Evolutionary conservation across 2,329 filamentous ascomycete species (phyloP).

Genomic region (Periconia sp.): DNA sequence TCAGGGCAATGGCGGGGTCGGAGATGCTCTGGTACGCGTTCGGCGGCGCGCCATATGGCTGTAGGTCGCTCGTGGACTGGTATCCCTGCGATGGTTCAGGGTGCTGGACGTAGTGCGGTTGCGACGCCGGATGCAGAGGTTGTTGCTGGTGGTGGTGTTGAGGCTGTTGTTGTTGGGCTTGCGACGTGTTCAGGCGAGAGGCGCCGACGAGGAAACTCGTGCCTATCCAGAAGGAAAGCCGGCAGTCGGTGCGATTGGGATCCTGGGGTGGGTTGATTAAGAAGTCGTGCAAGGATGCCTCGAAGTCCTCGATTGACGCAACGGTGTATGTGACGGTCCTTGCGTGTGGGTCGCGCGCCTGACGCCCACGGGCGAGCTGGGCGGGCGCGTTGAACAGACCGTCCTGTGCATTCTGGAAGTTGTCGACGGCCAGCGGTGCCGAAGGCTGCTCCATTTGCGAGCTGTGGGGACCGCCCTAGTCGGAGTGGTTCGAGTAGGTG

Average conservation of each 20-base stretch:
- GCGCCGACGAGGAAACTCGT: slow-evolving; percentile 40
- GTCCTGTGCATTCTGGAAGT: slow-evolving; percentile 21
- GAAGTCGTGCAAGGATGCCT: slow-evolving; percentile 43
- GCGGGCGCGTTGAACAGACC: slow-evolving; percentile 34
- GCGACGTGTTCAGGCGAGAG: slow-evolving; percentile 1
- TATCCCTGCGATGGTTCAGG: slow-evolving; percentile 33
- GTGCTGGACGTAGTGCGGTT: slow-evolving; percentile 12
- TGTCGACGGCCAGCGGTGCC: slow-evolving; percentile 18
- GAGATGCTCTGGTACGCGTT: slow-evolving; percentile 30
- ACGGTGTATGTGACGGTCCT: slow-evolving; percentile 39
- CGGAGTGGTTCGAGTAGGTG: not conserved
- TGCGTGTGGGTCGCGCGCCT: slow-evolving; percentile 44
- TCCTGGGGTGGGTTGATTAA: slow-evolving; percentile 38
- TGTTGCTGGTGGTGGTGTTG: slow-evolving; percentile 13
- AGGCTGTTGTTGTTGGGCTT: slow-evolving; percentile 11
- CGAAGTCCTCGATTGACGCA: slow-evolving; percentile 43
- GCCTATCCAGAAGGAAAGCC: slow-evolving; percentile 47
- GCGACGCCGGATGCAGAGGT: not conserved
- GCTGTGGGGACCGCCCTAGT: not conserved
- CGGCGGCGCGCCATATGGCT: slow-evolving; percentile 25
- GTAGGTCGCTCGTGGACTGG: slow-evolving; percentile 30
- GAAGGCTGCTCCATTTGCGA: slow-evolving; percentile 1
- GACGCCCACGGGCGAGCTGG: slow-evolving; percentile 43
- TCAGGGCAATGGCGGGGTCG: slow-evolving; percentile 32
- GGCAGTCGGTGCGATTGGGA: slow-evolving; percentile 47